Percentiles rank a stretch among this genome's conserved stretches.
These are phyloP conservation scores for Didymella glomerata DNA, from an alignment of 2,329 filamentous ascomycete genomes.

Conservation along the genomic window DNA sequence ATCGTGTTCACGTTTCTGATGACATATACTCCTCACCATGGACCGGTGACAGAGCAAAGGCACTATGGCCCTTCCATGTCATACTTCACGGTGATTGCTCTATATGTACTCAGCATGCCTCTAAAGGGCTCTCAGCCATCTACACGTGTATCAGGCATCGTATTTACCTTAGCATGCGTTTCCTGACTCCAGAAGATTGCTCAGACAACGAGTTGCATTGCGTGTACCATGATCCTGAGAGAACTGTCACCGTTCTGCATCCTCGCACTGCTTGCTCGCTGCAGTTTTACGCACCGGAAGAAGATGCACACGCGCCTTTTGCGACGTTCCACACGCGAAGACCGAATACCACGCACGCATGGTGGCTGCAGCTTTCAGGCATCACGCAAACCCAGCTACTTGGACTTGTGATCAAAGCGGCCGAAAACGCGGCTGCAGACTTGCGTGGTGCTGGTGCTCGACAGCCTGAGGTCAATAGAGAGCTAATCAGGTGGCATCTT, in stretches of 20 bases:
- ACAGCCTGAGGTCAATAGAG: neutral
- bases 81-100: neutral
- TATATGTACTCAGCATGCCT: neutral
- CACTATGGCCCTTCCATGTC: neutral
- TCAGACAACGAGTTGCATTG: constrained; percentile 4
- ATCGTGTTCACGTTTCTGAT: too few relatives aligned
- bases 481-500: neutral
- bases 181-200: constrained; percentile 1
- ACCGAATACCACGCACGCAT: neutral
- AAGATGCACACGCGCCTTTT: neutral
- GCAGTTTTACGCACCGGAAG: constrained; percentile 1
- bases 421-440: neutral
- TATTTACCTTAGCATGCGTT: neutral
- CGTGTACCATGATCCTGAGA: constrained; percentile 5
- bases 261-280: constrained; percentile 1
- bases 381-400: neutral
- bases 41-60: too few relatives aligned
- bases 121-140: accelerated
- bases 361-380: constrained; percentile 1
- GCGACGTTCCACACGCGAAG: neutral
- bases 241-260: constrained; percentile 2
- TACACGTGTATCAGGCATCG: neutral
- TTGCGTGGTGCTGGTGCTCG: neutral
- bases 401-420: neutral
- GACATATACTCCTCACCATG: too few relatives aligned